Evolutionary conservation across 805 yeast species (phyloP), one percentile per base, ranked within the genome.

Genomic region (Sporopachydermia lactativora): DNA sequence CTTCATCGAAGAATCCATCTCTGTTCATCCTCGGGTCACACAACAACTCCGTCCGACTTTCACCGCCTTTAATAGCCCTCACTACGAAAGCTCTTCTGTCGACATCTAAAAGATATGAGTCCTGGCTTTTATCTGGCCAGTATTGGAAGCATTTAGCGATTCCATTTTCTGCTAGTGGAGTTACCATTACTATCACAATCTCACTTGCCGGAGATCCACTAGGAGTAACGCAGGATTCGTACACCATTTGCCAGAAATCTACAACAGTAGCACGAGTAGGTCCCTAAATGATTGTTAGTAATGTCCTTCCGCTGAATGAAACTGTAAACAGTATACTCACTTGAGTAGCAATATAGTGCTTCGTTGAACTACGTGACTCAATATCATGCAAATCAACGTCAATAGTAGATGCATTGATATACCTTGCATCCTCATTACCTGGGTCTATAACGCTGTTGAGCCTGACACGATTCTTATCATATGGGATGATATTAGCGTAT

Each of bases 381-480:
- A 42, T 38, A 17, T 50, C 50, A 15, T 49, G 53, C 48, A 55
- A 48, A 52, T 66, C 49, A 57, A 65, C 49, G 52, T 67, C 52
- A 49, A 83, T 58, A 59, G 83, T 81, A 17, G 88, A 83, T 0
- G 97, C 98, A 59, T 88, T 88, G 50, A 88, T 84, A 56, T 88
- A 88, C 54, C 78, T 83, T n/a, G 8, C 31, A 8, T 24, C 31
- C 8, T 24, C 31, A 24, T 41, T 61, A 55, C 39, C 49, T 47
- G n/a, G 48, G 46, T 19, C 52, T 54, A 14, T 39, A 39, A 35
- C 37, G 17, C 17, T 60, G 13, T 58, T 57, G 28, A 76, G 55
- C 24, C 51, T 54, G 2, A 77, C 77, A 31, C 84, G 54, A 35
- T 70, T 74, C 42, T 62, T 59, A 49, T 81, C 84, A 63, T 69